A percentile compares a stretch with the other conserved stretches of the same genome.
Conservation (phyloP, 441 rosid genomes). For the Hura crepitans region DNA sequence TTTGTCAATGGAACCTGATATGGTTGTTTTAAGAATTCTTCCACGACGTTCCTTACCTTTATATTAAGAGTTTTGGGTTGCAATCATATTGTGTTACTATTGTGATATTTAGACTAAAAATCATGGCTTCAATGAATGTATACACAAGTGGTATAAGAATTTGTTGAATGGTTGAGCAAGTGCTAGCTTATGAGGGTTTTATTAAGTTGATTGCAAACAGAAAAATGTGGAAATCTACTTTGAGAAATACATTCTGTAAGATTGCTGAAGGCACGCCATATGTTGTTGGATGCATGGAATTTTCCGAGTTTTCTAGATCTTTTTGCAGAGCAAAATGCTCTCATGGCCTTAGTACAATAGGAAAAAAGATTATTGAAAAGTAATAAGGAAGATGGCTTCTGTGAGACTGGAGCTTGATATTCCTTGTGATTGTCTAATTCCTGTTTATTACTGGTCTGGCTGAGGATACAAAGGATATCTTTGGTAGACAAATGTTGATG, state of each 20-base stretch:
- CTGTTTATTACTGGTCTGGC: neutral
- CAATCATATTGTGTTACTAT: neutral
- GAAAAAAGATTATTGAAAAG: neutral
- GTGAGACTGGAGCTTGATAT: neutral
- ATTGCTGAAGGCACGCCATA: neutral
- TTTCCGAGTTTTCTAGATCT: neutral
- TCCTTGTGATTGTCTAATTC: neutral
- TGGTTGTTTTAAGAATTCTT: neutral
- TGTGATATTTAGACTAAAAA: neutral
- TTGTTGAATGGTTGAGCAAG: neutral
- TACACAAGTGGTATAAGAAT: neutral
- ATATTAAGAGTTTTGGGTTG: neutral
- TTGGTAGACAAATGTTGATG: conserved; percentile 3
- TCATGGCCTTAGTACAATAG: neutral
- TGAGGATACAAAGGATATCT: neutral
- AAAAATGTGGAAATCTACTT: neutral
- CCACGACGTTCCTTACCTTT: neutral
- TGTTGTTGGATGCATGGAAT: neutral
- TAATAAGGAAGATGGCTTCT: neutral
- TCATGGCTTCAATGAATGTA: neutral
- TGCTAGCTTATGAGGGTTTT: neutral
- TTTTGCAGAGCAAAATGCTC: neutral
- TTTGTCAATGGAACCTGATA: neutral
- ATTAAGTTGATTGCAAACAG: neutral
- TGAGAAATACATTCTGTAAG: neutral